These are phyloP conservation scores for Chlamydomonas incerta DNA, from an alignment of 139 green algal species.

Conservation along the genomic window DNA sequence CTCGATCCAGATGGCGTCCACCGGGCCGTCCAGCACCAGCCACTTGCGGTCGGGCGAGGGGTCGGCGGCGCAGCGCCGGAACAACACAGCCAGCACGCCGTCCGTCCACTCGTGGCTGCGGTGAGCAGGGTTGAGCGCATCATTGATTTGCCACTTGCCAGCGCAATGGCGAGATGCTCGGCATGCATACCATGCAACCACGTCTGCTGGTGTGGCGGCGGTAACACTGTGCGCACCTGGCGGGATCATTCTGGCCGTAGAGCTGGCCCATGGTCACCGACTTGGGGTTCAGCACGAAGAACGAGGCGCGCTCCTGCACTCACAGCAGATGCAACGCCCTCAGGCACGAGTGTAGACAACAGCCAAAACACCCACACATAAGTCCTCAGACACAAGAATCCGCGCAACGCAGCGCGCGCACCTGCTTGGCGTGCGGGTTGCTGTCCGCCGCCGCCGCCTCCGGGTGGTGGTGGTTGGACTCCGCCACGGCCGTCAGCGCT, in stretches of 20 bases:
- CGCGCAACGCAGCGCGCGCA: no score
- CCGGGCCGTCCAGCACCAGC: slow-evolving; percentile 80
- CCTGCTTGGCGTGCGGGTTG: slow-evolving; percentile 44
- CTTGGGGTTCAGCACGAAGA: slow-evolving; percentile 73
- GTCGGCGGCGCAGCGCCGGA: slow-evolving; percentile 68
- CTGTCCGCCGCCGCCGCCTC: neutral
- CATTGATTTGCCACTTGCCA: no score
- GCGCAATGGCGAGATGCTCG: no score
- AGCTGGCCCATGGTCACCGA: slow-evolving; percentile 82
- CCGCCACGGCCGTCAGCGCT: slow-evolving; percentile 64
- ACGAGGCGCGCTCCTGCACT: slow-evolving; percentile 37
- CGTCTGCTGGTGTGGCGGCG: no score
- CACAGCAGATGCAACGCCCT: no score
- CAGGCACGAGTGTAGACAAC: no score
- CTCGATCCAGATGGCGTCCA: slow-evolving; percentile 86
- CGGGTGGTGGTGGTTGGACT: neutral
- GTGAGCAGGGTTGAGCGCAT: neutral
- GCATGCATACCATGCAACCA: no score
- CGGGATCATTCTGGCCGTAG: slow-evolving; percentile 78
- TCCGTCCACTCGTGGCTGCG: slow-evolving; percentile 80
- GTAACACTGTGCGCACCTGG: neutral
- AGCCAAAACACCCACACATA: no score
- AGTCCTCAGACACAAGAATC: no score
- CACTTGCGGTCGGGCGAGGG: slow-evolving; percentile 67
- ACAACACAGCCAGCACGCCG: slow-evolving; percentile 74